Evolutionary conservation across 768 basidiomycete genomes (phyloP).

Genomic region (Coprinellus micaceus): DNA sequence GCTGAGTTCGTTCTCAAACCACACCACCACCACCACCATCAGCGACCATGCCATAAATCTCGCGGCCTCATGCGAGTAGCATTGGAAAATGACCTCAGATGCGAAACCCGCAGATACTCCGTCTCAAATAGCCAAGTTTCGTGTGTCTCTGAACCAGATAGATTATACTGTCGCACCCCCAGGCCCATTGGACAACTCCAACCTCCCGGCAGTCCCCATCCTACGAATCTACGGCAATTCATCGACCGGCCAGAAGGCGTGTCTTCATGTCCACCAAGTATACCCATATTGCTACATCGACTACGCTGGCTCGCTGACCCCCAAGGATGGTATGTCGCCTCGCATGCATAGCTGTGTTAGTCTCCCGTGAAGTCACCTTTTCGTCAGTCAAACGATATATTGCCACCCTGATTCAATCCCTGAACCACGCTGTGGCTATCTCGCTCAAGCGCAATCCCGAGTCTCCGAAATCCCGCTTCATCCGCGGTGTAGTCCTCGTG

Average conservation of each 20-base stretch:
- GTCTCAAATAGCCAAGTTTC: constrained; percentile 24
- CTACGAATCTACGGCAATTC: constrained; percentile 86
- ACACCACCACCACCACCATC: no score
- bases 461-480: constrained; percentile 52
- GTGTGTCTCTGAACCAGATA: constrained; percentile 52
- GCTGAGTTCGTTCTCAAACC: no score
- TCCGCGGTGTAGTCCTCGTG: constrained; percentile 77
- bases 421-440: constrained; percentile 84
- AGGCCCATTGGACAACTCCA: constrained; percentile 60
- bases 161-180: constrained; percentile 59
- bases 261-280: constrained; percentile 88
- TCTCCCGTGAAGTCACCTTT: background rate
- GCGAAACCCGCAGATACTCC: no score
- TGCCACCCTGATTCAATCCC: constrained; percentile 60
- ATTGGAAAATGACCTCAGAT: background rate
- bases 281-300: constrained; percentile 93
- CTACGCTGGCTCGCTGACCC: constrained; percentile 66
- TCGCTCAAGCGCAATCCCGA: constrained; percentile 72
- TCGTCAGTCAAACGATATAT: constrained; percentile 70
- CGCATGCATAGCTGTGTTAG: background rate
- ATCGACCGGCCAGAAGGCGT: constrained; percentile 71
- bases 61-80: no score
- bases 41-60: no score
- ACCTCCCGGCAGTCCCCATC: constrained; percentile 67
- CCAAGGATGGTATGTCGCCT: constrained; percentile 49